A percentile compares a stretch with the other conserved stretches of the same genome.
Conservation (phyloP, 805 yeast genomes). For the Cyberlindnera suaveolens region DNA sequence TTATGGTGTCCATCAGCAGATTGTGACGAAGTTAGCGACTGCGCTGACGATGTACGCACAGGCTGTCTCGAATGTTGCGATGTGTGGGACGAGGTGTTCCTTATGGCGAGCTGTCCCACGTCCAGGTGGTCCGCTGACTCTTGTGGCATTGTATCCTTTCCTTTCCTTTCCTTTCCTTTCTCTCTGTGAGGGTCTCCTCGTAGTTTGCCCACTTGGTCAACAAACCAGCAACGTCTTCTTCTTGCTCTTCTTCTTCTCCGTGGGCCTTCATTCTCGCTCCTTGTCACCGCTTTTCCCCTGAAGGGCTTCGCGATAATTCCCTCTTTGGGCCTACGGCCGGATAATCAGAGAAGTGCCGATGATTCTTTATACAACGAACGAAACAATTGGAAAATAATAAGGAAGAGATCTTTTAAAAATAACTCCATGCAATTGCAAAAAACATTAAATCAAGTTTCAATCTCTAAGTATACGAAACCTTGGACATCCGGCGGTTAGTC, state of each 20-base stretch:
- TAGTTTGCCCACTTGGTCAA: no score
- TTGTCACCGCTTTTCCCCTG: no score
- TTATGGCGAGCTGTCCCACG: constrained; percentile 2
- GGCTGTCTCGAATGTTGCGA: constrained; percentile 5
- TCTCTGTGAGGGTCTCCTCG: not conserved
- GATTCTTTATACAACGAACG: no score
- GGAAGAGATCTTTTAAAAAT: no score
- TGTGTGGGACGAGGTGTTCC: constrained; percentile 6
- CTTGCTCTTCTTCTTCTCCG: no score
- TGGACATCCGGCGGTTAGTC: not conserved
- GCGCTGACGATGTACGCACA: constrained; percentile 2
- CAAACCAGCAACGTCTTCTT: no score
- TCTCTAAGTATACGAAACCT: not conserved
- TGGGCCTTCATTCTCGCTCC: no score
- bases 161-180: not conserved
- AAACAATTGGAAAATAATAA: no score
- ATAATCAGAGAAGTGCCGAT: no score
- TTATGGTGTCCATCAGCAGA: constrained; percentile 6
- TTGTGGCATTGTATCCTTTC: not conserved
- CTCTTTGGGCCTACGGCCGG: no score
- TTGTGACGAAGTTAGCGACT: constrained; percentile 8
- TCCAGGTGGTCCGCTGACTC: constrained; percentile 2
- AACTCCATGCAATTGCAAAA: no score
- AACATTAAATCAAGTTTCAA: not conserved
- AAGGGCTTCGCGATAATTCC: no score